These are phyloP conservation scores for Erodium maritimum DNA, from an alignment of 345 rosid species.

Conservation along the genomic window DNA sequence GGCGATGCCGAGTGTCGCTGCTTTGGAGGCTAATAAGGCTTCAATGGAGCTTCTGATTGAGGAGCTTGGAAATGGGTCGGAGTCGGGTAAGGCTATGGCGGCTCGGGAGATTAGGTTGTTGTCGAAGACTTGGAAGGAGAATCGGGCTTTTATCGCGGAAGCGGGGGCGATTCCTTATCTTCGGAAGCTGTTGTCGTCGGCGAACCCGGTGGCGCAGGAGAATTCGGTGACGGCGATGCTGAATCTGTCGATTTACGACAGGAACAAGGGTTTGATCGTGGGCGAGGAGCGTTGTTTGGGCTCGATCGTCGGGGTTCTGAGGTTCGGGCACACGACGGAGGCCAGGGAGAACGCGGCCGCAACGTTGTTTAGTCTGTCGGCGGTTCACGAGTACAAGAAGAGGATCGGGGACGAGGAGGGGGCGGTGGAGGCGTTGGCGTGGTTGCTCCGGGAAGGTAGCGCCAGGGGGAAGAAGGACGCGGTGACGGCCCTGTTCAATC, in stretches of 20 bases:
- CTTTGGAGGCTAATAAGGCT: conserved; percentile 69
- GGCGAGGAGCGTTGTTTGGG: conserved; percentile 78
- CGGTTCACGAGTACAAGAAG: conserved; percentile 87
- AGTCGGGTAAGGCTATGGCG: conserved; percentile 48
- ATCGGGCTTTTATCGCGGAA: conserved; percentile 72
- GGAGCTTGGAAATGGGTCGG: conserved; percentile 55
- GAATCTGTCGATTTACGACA: conserved; percentile 71
- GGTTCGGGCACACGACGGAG: conserved; percentile 59
- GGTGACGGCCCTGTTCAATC: conserved; percentile 74
- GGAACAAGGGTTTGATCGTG: conserved; percentile 71
- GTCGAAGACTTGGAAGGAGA: conserved; percentile 83
- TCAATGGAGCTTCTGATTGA: conserved; percentile 53
- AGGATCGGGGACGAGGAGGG: conserved; percentile 52
- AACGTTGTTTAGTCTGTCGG: conserved; percentile 77
- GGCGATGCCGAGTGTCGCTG: conserved; percentile 57
- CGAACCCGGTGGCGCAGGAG: conserved; percentile 62
- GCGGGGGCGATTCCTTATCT: conserved; percentile 85
- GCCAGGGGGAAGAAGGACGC: conserved; percentile 90
- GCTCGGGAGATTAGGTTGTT: conserved; percentile 72
- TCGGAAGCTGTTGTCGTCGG: conserved; percentile 41
- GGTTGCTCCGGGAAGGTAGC: conserved; percentile 55
- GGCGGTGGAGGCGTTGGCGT: conserved; percentile 66
- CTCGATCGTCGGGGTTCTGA: conserved; percentile 58
- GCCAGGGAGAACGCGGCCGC: conserved; percentile 95
- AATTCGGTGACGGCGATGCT: conserved; percentile 88